Evolutionary conservation across 2,329 filamentous ascomycete species (phyloP), one percentile per base, ranked within the genome.

Genomic region (Rhynchosporium graminicola): DNA sequence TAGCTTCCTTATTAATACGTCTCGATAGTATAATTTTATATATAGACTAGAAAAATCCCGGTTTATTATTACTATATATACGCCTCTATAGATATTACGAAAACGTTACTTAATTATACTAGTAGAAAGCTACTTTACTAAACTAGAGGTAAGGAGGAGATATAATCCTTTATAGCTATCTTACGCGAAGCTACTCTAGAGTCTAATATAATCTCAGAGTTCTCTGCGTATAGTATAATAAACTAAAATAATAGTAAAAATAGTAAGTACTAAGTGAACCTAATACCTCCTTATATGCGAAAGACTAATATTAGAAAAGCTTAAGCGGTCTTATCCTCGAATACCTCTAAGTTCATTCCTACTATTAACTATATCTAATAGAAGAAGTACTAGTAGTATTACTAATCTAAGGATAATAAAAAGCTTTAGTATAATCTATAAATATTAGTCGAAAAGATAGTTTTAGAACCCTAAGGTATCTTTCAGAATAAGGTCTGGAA

Each of bases 51-150:
- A 90, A 67, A 91, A 87, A 72, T 97, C 90, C 64, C 92, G 85
- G 62, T 96, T 97, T 69, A 97, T 86, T 92, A 92, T 97, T 55
- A 98, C 89, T 68, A 96, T 96, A 63, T 90, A 85, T 71, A 97
- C 87, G 36, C 93, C 93, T n/a, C 94, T 92, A 0, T 93, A 93
- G 68, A 96, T 97, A 1, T 97, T 92, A 73, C 97, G 92, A 71
- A 95, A 97, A 0, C 97, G 80, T 0, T 87, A 88, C 63, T 87
- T 83, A 7, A 98, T 81, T 0, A 89, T 90, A 31, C 94, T 86
- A 52, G 91, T 84, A 3, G 84, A 91, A 13, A 96, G 84, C 92
- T 93, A 97, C 71, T 94, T 94, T 50, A 83, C 80, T 0, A 92
- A 93, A 55, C 97, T 96, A 8, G 88, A 89, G 66, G 88, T 93